Percentiles rank a stretch among this genome's conserved stretches.
phyloP scores from a whole-genome alignment of 257 asterid genomes.

The Nicotiana undulata region DNA sequence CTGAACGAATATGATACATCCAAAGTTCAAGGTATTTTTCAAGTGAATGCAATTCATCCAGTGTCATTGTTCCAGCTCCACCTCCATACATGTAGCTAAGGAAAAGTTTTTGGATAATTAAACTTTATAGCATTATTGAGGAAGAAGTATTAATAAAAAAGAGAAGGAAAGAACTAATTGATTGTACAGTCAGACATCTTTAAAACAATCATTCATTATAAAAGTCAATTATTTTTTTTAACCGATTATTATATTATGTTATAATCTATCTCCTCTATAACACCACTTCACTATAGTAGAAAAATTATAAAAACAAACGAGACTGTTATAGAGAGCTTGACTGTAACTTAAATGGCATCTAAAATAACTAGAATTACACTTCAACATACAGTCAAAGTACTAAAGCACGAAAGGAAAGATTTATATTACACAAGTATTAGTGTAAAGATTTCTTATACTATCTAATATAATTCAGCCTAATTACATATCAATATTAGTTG shows the following conservation, averaged over 20 bases:
- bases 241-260: too few relatives aligned
- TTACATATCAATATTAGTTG: too few relatives aligned
- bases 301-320: too few relatives aligned
- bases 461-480: too few relatives aligned
- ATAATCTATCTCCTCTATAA: too few relatives aligned
- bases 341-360: too few relatives aligned
- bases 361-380: background rate
- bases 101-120: background rate
- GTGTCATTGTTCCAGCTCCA: constrained; percentile 60
- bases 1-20: constrained; percentile 71
- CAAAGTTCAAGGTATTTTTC: constrained; percentile 75
- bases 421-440: background rate
- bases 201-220: too few relatives aligned
- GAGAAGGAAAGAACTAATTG: background rate
- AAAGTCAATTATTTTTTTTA: too few relatives aligned
- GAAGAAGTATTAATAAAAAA: background rate
- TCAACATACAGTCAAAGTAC: background rate
- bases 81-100: constrained; percentile 70
- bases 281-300: too few relatives aligned
- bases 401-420: background rate
- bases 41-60: constrained; percentile 53
- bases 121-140: background rate
- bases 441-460: background rate
- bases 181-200: too few relatives aligned
- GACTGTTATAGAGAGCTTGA: too few relatives aligned